Evolutionary conservation across 2,329 filamentous ascomycete species (phyloP), one percentile per base, ranked within the genome.

Genomic region (Hymenoscyphus fructigenus): DNA sequence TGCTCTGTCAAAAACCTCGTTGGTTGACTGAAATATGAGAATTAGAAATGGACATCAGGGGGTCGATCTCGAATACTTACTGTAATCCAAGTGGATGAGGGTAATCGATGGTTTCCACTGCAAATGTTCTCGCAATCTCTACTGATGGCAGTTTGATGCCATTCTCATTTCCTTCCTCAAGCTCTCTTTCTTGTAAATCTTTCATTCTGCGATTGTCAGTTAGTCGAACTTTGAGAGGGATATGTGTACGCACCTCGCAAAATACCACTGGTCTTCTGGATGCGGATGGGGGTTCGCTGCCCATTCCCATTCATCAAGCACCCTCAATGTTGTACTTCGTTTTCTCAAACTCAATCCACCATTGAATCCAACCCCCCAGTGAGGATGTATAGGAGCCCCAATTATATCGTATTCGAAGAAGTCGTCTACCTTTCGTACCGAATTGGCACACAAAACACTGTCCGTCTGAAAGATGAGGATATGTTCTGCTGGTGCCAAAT

Each of bases 381-480:
- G 71, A 69, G 64, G 70, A 26, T 69, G 62, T 26, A 78, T 71
- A 1, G 76, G 75, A 5, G 78, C 77, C 0, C 75, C 76, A 58
- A 77, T 73, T 66, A 70, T 85, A 62, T 68, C 62, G 34, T 67
- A 70, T 28, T 67, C 60, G 9, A 70, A 61, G 32, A 62, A 68
- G 32, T 68, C 65, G 10, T 70, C 67, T 1, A 67, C 64, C 28
- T n/a, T 64, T 10, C 63, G 20, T 6, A 60, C 65, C 17, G 59
- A 64, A 72, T 84, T 85, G 68, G 82, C 81, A 71, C 83, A 85
- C 55, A 85, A 72, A 58, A 85, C 82, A 69, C 79, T 82, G 74
- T 85, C 83, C 15, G 81, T 81, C 73, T 85, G 82, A 74, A 84
- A 85, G 44, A 84, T 71, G 20, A 85, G 78, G 32, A 85, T 73